Conservation (phyloP, 768 basidiomycete genomes). For the Rhizopogon vesiculosus region DNA sequence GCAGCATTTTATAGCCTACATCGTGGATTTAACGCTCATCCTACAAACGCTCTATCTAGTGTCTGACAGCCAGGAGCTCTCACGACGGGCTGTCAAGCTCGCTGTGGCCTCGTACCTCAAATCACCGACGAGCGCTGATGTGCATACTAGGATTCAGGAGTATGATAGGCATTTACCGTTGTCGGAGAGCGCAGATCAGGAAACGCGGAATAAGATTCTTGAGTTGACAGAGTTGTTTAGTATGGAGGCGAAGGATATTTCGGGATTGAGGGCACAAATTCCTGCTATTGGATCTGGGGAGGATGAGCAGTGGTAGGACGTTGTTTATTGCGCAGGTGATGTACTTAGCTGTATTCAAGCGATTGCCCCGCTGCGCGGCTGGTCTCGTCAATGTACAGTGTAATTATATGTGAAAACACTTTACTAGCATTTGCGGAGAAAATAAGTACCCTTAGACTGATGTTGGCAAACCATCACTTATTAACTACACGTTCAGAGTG, state of each 20-base stretch:
- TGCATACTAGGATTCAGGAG: neutral
- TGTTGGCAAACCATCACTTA: conserved; percentile 1
- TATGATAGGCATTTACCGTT: neutral
- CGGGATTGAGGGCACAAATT: neutral
- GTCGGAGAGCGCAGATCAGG: neutral
- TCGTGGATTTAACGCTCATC: conserved; percentile 19
- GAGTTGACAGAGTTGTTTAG: neutral
- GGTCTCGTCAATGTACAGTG: no score
- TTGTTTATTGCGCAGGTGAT: no score
- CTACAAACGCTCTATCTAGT: conserved; percentile 16
- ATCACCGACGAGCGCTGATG: neutral
- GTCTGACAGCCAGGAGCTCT: neutral
- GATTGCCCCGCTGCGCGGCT: no score
- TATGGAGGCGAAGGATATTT: neutral
- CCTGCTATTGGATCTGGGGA: neutral
- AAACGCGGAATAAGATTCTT: neutral
- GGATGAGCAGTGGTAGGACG: neutral
- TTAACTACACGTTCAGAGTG: neutral
- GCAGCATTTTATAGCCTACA: conserved; percentile 19
- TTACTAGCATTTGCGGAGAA: no score
- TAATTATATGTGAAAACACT: no score
- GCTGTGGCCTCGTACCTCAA: neutral
- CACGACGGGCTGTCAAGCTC: neutral
- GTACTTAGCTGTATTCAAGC: no score
- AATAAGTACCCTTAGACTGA: conserved; percentile 7